Evolutionary conservation across 331 rosid genomes (phyloP), one percentile per base, ranked within the genome.

Genomic region (Arachis monticola): DNA sequence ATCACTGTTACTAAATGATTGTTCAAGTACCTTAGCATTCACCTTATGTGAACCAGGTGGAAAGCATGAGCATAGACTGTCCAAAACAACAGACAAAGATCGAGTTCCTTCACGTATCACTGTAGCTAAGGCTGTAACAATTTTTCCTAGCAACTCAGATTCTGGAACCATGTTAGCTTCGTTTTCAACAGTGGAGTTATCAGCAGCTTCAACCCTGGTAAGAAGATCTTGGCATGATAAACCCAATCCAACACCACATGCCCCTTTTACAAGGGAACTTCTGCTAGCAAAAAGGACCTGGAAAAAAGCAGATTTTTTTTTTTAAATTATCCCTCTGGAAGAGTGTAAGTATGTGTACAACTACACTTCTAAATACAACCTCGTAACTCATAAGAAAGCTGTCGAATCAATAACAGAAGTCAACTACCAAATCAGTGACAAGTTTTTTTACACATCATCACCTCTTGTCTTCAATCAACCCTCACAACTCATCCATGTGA

Each of bases 191-290:
- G 79, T 77, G 76, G 88, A 80, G 66, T 81, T 69, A 74, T 82
- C 89, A 86, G 85, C 60, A 63, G 69, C 77, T 82, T 85, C 93
- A 81, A 80, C 87, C 80, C 97, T 82, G 52, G 87, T 88, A 58
- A 92, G 88, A 82, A 94, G 97, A 83, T 90, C 96, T 81, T 87
- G 97, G 86, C 93, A 89, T 42, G 95, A 81, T 81, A 86, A 94
- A 69, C 99, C 97, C 89, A 94, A 87, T 73, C 93, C 99, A 85
- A 94, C 85, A 53, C 96, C 97, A 85, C 97, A 94, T 11, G 99
- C 93, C 81, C 99, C 99, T 80, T 90, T 90, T 69, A 94, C 99
- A 72, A 92, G 91, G 84, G 83, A 85, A 67, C 97, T 94, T 88
- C 74, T 92, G 84, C 90, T 83, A 79, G 76, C 83, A 74, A 70